Conservation (phyloP, 306 rosid genomes). For the Cyclanthera cordifolia region DNA sequence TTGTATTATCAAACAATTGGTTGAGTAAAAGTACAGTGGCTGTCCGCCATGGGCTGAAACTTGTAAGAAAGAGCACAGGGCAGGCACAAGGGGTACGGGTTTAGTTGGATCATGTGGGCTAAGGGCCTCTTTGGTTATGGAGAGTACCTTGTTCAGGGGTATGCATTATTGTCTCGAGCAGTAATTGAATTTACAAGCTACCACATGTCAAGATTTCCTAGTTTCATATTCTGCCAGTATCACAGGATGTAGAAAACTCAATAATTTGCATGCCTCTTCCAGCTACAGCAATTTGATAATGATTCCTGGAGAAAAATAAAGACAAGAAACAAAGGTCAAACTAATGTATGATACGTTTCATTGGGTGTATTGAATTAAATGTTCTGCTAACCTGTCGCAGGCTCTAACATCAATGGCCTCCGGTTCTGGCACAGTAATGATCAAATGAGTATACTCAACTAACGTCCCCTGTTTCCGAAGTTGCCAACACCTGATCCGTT, state of each 20-base stretch:
- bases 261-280: conserved; percentile 96
- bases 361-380: not conserved
- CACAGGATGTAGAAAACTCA: conserved; percentile 39
- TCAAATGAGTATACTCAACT: conserved; percentile 42
- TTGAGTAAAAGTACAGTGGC: not conserved
- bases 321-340: conserved; percentile 7
- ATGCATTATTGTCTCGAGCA: not conserved
- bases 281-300: conserved; percentile 79
- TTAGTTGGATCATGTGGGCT: not conserved
- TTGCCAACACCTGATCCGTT: conserved; percentile 85
- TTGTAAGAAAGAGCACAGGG: not conserved
- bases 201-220: not conserved
- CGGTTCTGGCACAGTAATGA: conserved; percentile 89
- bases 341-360: not conserved
- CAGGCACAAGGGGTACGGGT: not conserved
- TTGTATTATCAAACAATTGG: not conserved
- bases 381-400: conserved; percentile 51
- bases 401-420: conserved; percentile 72
- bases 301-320: conserved; percentile 33
- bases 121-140: not conserved
- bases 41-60: not conserved
- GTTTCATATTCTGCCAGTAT: conserved; percentile 17
- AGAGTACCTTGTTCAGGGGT: not conserved
- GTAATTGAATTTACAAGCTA: not conserved
- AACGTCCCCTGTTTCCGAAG: conserved; percentile 35